phyloP scores from a whole-genome alignment of 352 stramenopile genomes.

The Salisapilia sapeloensis region DNA sequence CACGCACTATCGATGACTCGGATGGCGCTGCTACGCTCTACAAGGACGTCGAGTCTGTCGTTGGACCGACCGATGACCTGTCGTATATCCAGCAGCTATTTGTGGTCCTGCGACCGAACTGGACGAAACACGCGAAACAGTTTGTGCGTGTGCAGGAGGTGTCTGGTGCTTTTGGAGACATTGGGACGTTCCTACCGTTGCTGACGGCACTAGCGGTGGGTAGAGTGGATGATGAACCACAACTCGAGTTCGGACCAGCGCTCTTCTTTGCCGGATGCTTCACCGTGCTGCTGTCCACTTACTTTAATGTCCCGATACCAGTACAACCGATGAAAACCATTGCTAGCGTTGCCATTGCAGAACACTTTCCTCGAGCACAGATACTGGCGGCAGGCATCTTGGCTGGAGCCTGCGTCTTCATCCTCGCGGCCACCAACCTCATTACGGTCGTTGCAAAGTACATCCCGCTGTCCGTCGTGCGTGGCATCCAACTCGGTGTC shows the following conservation, averaged over 20 bases:
- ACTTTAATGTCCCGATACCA: slow-evolving; percentile 88
- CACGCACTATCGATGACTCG: too few relatives aligned
- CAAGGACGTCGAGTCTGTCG: slow-evolving; percentile 15
- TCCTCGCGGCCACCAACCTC: slow-evolving; percentile 74
- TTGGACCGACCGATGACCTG: slow-evolving; percentile 21
- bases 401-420: slow-evolving; percentile 47
- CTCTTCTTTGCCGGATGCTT: slow-evolving; percentile 86
- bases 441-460: slow-evolving; percentile 81
- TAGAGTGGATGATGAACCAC: slow-evolving; percentile 33
- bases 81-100: slow-evolving; percentile 29
- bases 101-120: slow-evolving; percentile 32
- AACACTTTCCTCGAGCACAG: slow-evolving; percentile 50
- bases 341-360: slow-evolving; percentile 75
- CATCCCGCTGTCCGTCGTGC: slow-evolving; percentile 81
- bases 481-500: slow-evolving; percentile 85
- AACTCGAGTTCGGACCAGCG: slow-evolving; percentile 79
- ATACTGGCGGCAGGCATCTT: slow-evolving; percentile 81
- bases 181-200: slow-evolving; percentile 88
- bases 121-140: slow-evolving; percentile 33
- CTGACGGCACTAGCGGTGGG: slow-evolving; percentile 79
- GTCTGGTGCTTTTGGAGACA: slow-evolving; percentile 85
- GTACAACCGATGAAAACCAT: slow-evolving; percentile 94
- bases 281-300: slow-evolving; percentile 68
- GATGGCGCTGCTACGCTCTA: slow-evolving; percentile 20
- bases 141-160: slow-evolving; percentile 65